Evolutionary conservation across 768 basidiomycete genomes (phyloP), one percentile per base, ranked within the genome.

Genomic region (Nevesoporus exiguus): DNA sequence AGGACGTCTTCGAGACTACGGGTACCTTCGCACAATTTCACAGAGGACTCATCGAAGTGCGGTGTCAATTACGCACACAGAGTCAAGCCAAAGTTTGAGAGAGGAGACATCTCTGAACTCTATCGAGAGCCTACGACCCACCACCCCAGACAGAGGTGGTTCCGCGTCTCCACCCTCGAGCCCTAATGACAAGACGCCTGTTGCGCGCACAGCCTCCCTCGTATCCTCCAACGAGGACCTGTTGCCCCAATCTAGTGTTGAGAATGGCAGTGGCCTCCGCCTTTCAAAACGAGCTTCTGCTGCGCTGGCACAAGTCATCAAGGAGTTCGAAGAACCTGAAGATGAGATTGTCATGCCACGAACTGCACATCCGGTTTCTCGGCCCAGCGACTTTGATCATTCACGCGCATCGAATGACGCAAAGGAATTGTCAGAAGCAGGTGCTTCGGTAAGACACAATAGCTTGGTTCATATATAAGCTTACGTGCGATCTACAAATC

Each of bases 331-430:
- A 65, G 87, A 90, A 47, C 63, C 76, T 0, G 88, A 88, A 57
- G 88, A 91, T 68, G 84, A 90, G 68, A 85, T 90, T 56, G 74
- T 90, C 59, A 78, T 90, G 74, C 85, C 85, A 40, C 80, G 88
- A 52, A 82, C 83, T 37, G 75, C 78, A 19, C 63, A 67, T 51
- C 78, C 78, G 46, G 69, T 77, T 49, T 71, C 76, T 52, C 77
- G 81, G 49, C 65, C 51, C 52, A 58, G 52, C 42, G 70, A 67
- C 43, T 52, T 56, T 44, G 68, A 70, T 51, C 65, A 65, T 44
- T 49, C 58, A 42, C 65, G 63, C 31, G 49, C 54, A 29, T 39
- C 25, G 24, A 50, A 55, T 51, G 64, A 66, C 44, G 58, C 57
- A 34, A 60, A 58, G 47, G 65, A 60, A 33, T 49, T 54, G 10